Evolutionary conservation across 768 basidiomycete species (phyloP).

Genomic region (Phlegmacium glaucopus): DNA sequence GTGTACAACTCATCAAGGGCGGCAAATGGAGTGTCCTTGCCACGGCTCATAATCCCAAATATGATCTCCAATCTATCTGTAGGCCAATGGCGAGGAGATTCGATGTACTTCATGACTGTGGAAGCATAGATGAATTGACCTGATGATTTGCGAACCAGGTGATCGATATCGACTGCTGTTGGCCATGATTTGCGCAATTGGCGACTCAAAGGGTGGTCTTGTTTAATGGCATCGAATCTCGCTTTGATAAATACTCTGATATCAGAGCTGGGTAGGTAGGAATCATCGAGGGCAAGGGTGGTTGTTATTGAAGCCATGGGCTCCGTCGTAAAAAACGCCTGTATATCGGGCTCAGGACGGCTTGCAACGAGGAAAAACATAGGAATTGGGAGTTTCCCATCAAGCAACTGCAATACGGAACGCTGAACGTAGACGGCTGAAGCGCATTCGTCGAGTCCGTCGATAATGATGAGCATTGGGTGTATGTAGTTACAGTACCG

Average conservation of each 20-base stretch:
- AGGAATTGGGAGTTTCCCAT: constrained; percentile 3
- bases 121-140: constrained; percentile 20
- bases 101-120: constrained; percentile 16
- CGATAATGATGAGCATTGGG: constrained; percentile 12
- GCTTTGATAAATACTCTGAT: constrained; percentile 8
- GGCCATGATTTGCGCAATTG: constrained; percentile 14
- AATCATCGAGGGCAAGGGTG: neutral
- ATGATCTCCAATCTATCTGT: constrained; percentile 11
- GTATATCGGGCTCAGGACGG: constrained; percentile 16
- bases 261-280: constrained; percentile 1
- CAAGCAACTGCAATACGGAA: constrained; percentile 5
- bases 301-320: constrained; percentile 2
- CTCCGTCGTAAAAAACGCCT: constrained; percentile 2
- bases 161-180: neutral
- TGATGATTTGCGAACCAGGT: constrained; percentile 12
- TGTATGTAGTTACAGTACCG: neutral
- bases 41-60: constrained; percentile 7
- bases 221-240: constrained; percentile 9
- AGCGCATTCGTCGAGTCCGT: constrained; percentile 15
- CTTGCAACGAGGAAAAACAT: constrained; percentile 16
- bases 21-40: constrained; percentile 10
- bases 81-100: constrained; percentile 9
- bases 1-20: constrained; percentile 15
- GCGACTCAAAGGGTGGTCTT: constrained; percentile 6
- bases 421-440: constrained; percentile 3